Percentiles rank a stretch among this genome's conserved stretches.
These are phyloP conservation scores for Fusarium oligoseptatum DNA, from an alignment of 2,329 filamentous ascomycete species.

Conservation along the genomic window DNA sequence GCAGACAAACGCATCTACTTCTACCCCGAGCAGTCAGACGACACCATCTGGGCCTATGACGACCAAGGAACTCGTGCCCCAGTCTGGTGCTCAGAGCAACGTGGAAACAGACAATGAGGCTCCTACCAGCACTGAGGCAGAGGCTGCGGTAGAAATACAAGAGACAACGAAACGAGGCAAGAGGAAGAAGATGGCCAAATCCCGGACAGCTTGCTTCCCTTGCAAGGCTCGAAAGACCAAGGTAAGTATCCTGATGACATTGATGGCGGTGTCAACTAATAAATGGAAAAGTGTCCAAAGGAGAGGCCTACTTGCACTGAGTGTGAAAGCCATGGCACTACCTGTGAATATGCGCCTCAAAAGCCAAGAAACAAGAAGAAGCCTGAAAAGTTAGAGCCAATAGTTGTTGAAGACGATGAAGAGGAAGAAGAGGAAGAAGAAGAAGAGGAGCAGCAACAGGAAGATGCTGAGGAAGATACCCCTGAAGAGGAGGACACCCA, in stretches of 20 bases:
- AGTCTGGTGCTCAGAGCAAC: slow-evolving; percentile 33
- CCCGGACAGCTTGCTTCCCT: slow-evolving; percentile 52
- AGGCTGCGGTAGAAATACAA: not conserved
- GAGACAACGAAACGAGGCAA: slow-evolving; percentile 13
- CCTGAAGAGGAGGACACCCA: slow-evolving; percentile 28
- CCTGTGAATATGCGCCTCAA: slow-evolving; percentile 57
- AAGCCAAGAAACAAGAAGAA: slow-evolving; percentile 45
- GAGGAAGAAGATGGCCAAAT: slow-evolving; percentile 46
- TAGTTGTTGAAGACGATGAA: slow-evolving; percentile 24
- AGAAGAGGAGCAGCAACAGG: slow-evolving; percentile 25
- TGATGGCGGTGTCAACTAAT: not conserved
- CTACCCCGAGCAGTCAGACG: slow-evolving; percentile 39
- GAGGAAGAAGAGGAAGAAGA: slow-evolving; percentile 11
- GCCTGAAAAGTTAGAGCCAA: slow-evolving; percentile 21
- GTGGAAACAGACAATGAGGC: slow-evolving; percentile 22
- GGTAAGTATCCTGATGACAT: slow-evolving; percentile 44
- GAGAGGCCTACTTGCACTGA: slow-evolving; percentile 56
- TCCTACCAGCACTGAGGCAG: slow-evolving; percentile 3
- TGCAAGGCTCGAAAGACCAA: slow-evolving; percentile 56
- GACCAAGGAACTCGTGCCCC: slow-evolving; percentile 49
- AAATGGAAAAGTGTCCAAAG: slow-evolving; percentile 54
- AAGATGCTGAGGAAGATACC: slow-evolving; percentile 25
- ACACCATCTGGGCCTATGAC: slow-evolving; percentile 47
- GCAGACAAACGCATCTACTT: slow-evolving; percentile 42
- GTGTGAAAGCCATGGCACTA: slow-evolving; percentile 49